Evolutionary conservation across 495 filamentous ascomycete genomes (phyloP).

Genomic region (Trichoderma erinaceum): DNA sequence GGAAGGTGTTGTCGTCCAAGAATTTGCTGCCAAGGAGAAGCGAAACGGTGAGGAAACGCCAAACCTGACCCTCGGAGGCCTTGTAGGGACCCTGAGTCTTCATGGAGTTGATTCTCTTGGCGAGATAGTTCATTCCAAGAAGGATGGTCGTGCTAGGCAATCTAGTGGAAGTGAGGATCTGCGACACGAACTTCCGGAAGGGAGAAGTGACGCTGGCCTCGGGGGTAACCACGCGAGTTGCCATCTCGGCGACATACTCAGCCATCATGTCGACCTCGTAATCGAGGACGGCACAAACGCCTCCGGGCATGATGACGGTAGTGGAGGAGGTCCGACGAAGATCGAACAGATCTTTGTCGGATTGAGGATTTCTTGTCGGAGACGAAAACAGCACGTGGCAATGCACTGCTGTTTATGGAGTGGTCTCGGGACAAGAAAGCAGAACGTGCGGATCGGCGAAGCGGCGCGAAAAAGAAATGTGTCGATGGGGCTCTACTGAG

Average conservation of each 20-base stretch:
- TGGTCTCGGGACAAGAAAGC: constrained; percentile 10
- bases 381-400: constrained; percentile 5
- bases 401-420: not conserved
- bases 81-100: constrained; percentile 50
- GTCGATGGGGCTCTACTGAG: constrained; percentile 13
- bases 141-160: constrained; percentile 94
- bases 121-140: constrained; percentile 84
- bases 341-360: constrained; percentile 16
- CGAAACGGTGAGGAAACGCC: constrained; percentile 83
- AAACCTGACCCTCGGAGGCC: constrained; percentile 66
- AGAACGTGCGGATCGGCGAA: not conserved
- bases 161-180: constrained; percentile 89
- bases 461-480: not conserved
- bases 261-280: constrained; percentile 99
- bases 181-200: constrained; percentile 91
- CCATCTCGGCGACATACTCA: constrained; percentile 93
- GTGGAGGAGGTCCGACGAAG: constrained; percentile 14
- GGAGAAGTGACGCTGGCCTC: constrained; percentile 60
- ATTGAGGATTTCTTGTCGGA: constrained; percentile 13
- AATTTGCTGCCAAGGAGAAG: constrained; percentile 96
- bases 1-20: constrained; percentile 97
- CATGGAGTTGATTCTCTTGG: constrained; percentile 71
- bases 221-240: constrained; percentile 71
- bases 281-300: constrained; percentile 92
- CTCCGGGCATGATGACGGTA: constrained; percentile 53